Evolutionary conservation across 495 filamentous ascomycete species (phyloP).

Genomic region (Podospora sp.): DNA sequence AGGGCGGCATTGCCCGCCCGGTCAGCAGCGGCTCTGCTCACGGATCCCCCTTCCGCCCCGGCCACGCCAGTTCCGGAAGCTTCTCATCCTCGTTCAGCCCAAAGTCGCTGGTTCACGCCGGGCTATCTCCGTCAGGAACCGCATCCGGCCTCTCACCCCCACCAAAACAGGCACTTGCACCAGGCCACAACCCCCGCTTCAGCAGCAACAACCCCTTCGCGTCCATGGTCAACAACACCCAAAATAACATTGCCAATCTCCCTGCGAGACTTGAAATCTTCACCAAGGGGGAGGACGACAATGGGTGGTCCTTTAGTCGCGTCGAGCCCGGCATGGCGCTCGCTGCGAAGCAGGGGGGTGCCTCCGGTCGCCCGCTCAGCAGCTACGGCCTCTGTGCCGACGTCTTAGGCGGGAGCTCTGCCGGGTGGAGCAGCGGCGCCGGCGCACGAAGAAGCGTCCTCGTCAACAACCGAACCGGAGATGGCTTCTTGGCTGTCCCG

Average conservation of each 20-base stretch:
- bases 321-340: constrained; percentile 36
- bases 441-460: constrained; percentile 52
- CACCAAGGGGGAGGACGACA: constrained; percentile 77
- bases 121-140: background rate
- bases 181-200: constrained; percentile 38
- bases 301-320: constrained; percentile 77
- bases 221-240: constrained; percentile 33
- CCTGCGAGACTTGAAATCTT: constrained; percentile 75
- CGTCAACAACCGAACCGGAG: constrained; percentile 74
- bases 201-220: constrained; percentile 59
- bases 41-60: constrained; percentile 18
- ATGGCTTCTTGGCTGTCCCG: constrained; percentile 81
- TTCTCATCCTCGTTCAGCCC: constrained; percentile 14
- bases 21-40: constrained; percentile 35
- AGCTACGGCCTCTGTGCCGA: constrained; percentile 54
- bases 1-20: constrained; percentile 40
- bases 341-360: constrained; percentile 15
- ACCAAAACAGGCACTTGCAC: constrained; percentile 12
- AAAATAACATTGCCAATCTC: constrained; percentile 44
- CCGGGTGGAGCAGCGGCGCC: constrained; percentile 45
- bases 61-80: constrained; percentile 4
- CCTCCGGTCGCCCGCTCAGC: constrained; percentile 45
- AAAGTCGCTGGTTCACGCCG: constrained; percentile 23
- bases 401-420: constrained; percentile 32
- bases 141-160: background rate